These are phyloP conservation scores for Cyberlindnera galapagoensis DNA, from an alignment of 805 yeast genomes.

Conservation along the genomic window DNA sequence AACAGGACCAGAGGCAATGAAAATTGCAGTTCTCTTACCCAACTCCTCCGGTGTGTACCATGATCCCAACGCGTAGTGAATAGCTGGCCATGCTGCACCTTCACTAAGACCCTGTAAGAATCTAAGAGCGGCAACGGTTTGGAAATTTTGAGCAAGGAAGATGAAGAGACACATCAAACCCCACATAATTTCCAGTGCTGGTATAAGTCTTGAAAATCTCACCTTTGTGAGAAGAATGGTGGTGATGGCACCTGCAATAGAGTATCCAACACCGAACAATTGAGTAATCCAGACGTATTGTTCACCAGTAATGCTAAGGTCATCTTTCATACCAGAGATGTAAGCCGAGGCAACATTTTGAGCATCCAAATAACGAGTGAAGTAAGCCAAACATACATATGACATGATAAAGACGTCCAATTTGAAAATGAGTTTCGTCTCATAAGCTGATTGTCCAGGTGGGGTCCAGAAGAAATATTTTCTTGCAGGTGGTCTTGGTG, in stretches of 20 bases:
- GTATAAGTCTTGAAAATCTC: constrained; percentile 4
- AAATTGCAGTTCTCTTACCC: constrained; percentile 1
- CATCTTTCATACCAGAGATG: constrained; percentile 49
- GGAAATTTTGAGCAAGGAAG: constrained; percentile 1
- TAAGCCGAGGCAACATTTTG: constrained; percentile 41
- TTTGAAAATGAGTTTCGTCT: constrained; percentile 14
- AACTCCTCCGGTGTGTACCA: constrained; percentile 3
- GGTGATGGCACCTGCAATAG: constrained; percentile 2
- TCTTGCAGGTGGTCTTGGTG: constrained; percentile 7
- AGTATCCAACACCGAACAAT: constrained; percentile 5
- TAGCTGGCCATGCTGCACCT: neutral
- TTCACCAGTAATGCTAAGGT: constrained; percentile 44
- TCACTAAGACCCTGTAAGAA: constrained; percentile 45
- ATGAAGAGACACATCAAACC: constrained; percentile 45
- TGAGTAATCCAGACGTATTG: constrained; percentile 21
- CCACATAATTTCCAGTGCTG: constrained; percentile 7
- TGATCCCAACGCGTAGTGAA: constrained; percentile 29
- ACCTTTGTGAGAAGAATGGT: constrained; percentile 5
- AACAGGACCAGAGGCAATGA: constrained; percentile 1
- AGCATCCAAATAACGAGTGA: constrained; percentile 15
- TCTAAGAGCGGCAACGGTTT: constrained; percentile 40
- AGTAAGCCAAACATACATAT: constrained; percentile 16
- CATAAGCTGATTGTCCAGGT: constrained; percentile 10
- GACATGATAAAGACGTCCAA: constrained; percentile 13
- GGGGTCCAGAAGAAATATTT: constrained; percentile 18